Evolutionary conservation across 495 filamentous ascomycete species (phyloP).

Genomic region (Achaetomiella virescens): DNA sequence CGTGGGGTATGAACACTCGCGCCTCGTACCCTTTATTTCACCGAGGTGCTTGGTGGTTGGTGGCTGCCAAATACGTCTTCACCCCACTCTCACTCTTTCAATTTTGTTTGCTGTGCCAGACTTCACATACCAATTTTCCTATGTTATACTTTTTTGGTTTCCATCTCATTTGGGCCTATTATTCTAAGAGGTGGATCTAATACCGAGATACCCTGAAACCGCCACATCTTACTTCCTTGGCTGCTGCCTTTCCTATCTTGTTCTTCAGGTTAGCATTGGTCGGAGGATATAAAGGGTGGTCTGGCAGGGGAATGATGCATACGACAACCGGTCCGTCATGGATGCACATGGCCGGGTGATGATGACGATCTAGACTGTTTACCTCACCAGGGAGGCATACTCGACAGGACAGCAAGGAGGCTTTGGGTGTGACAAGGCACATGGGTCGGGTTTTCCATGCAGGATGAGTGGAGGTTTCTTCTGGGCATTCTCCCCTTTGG

Average conservation of each 20-base stretch:
- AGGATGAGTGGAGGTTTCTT: no score
- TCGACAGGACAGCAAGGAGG: not conserved
- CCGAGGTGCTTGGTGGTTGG: slow-evolving; percentile 1
- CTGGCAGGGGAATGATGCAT: slow-evolving; percentile 8
- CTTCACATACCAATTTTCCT: not conserved
- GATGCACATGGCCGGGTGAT: slow-evolving; percentile 10
- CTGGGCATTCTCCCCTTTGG: no score
- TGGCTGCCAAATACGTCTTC: not conserved
- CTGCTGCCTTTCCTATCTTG: slow-evolving; percentile 3
- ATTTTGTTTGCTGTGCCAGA: not conserved
- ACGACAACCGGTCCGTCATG: slow-evolving; percentile 5
- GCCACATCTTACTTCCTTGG: not conserved
- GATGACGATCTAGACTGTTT: slow-evolving; percentile 14
- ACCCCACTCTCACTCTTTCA: not conserved
- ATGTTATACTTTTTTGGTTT: not conserved
- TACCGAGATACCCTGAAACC: slow-evolving; percentile 16
- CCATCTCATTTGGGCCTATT: not conserved
- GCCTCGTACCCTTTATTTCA: not conserved
- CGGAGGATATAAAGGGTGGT: not conserved
- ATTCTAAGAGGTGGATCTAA: slow-evolving; percentile 7
- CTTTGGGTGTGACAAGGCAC: not conserved
- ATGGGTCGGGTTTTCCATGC: no score
- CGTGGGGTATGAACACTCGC: not conserved
- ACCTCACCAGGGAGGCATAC: not conserved
- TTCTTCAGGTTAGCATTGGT: slow-evolving; percentile 4